Conservation (phyloP, 495 filamentous ascomycete genomes). For the Neurospora sp. region DNA sequence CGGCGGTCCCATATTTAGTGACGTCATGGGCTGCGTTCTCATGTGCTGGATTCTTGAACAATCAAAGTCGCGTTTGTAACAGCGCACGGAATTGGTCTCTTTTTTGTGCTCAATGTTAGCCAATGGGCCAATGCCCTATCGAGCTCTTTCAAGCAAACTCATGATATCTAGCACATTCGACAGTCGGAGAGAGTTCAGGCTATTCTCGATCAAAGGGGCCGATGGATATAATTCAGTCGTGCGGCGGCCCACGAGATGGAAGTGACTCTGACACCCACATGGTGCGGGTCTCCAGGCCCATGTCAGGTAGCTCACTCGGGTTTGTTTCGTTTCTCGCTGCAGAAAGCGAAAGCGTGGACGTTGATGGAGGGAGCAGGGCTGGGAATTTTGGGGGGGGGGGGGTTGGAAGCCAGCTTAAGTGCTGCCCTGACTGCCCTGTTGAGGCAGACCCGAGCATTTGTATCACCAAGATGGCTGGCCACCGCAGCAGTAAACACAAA, state of each 20-base stretch:
- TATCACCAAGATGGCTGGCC: background rate
- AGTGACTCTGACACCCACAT: background rate
- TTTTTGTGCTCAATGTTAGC: background rate
- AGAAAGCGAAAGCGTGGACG: background rate
- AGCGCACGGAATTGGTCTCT: background rate
- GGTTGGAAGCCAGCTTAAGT: background rate
- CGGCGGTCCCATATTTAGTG: background rate
- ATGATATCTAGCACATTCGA: background rate
- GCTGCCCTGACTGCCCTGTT: background rate
- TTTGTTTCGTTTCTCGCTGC: background rate
- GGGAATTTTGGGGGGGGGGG: background rate
- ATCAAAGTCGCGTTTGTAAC: background rate
- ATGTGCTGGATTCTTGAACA: background rate
- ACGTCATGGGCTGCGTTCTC: background rate
- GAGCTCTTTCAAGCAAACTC: background rate
- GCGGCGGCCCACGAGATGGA: background rate
- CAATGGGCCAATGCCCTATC: background rate
- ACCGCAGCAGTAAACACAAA: background rate
- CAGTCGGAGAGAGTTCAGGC: background rate
- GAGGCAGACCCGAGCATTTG: background rate
- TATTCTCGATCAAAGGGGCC: background rate
- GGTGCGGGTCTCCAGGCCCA: background rate
- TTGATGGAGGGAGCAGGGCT: background rate
- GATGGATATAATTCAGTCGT: background rate
- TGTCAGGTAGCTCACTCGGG: background rate